Base-by-base conservation (phyloP, 179 eudicot species). In the Carnegiea gigantea region DNA sequence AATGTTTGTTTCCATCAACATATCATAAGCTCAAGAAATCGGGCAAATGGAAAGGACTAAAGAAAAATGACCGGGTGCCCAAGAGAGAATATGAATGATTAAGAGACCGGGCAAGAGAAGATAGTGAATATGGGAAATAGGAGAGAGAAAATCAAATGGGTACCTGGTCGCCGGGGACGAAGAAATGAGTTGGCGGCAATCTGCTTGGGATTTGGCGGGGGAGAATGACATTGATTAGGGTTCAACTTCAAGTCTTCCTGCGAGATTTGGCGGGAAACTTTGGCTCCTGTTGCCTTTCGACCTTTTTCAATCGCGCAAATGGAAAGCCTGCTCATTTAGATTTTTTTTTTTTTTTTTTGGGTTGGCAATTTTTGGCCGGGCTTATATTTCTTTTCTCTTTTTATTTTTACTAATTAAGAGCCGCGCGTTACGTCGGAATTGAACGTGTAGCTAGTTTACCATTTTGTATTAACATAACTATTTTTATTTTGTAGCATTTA, bases 111-210 rank as follows among this genome's bases (percentile, higher is more conserved):
- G 72, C 72, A 28, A 28, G 68, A 0, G 62, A 54, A 54, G n/a
- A 54, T 20, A 17, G 21, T 15, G 62, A 62, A 9, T n/a, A 23
- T 6, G 28, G 30, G 30, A 23, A 2, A 23, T 11, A 62, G 68
- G 40, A 30, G 72, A 67, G 40, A 67, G 72, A 67, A 28, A 28
- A 28, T 10, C 13, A 67, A 12, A 67, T 10, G 40, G 3, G 36
- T 67, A 67, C 72, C 72, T 67, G 72, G 72, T 28, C 40, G 72
- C 72, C 72, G 72, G 72, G 40, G 72, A 67, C 15, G 72, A 67
- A 26, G 40, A 14, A 6, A 67, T 40, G 72, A 67, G 30, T 28
- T 67, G 72, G 40, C 38, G 72, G 72, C 72, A 67, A 67, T 67
- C 72, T 67, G 72, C 23, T 28, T 12, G 20, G 10, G 72, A 67